Evolutionary conservation across 1,284 basidiomycete species (phyloP).

Genomic region (Polyporus tsugae): DNA sequence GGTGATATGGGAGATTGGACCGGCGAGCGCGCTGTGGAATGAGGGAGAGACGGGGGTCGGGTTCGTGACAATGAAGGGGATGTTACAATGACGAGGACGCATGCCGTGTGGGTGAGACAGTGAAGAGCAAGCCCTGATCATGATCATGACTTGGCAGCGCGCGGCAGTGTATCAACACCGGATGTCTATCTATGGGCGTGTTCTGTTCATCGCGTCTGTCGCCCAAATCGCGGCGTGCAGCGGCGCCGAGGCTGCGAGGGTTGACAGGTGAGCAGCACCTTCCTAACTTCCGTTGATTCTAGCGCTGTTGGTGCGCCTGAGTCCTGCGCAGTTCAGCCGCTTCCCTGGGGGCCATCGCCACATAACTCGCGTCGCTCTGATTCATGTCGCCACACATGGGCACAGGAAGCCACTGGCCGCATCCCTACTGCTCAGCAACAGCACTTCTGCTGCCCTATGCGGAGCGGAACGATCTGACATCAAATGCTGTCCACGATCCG

Average conservation of each 20-base stretch:
- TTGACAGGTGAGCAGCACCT: neutral
- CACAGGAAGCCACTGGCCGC: too few species aligned
- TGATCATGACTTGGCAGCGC: too few species aligned
- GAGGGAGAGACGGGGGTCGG: conserved; percentile 52
- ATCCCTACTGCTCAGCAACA: neutral
- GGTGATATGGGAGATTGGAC: conserved; percentile 77
- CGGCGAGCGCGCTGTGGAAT: conserved; percentile 50
- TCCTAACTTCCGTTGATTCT: neutral
- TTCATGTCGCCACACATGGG: too few species aligned
- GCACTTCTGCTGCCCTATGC: neutral
- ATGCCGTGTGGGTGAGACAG: conserved; percentile 5
- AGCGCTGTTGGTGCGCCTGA: neutral
- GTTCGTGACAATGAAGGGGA: too few species aligned
- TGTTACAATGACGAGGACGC: too few species aligned
- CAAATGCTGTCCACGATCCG: neutral
- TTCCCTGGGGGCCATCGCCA: too few species aligned
- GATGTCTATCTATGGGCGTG: neutral
- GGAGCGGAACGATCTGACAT: neutral
- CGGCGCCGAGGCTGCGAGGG: neutral
- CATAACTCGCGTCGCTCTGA: too few species aligned
- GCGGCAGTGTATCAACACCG: too few species aligned
- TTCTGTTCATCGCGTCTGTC: neutral
- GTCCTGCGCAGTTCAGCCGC: neutral
- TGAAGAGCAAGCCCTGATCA: neutral
- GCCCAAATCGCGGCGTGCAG: too few species aligned